These are phyloP conservation scores for Albophoma yamanashiensis DNA, from an alignment of 2,329 filamentous ascomycete genomes.

Conservation along the genomic window DNA sequence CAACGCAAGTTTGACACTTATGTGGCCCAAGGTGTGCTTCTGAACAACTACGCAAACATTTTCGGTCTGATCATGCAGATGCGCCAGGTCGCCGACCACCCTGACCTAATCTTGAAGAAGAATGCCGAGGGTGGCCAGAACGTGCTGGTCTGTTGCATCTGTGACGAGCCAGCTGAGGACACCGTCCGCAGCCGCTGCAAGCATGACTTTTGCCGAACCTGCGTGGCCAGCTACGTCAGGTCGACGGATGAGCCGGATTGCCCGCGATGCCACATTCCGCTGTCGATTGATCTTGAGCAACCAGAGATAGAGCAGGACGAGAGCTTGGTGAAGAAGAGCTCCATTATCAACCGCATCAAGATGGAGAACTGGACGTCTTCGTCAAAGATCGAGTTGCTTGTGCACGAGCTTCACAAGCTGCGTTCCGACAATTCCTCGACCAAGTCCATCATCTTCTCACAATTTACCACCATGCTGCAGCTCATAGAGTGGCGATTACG, in stretches of 20 bases:
- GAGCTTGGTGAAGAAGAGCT: slow-evolving; percentile 78
- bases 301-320: slow-evolving; percentile 92
- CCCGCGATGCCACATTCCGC: slow-evolving; percentile 80
- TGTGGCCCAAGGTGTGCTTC: slow-evolving; percentile 82
- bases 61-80: slow-evolving; percentile 99
- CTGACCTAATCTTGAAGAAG: slow-evolving; percentile 87
- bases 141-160: slow-evolving; percentile 83
- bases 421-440: slow-evolving; percentile 86
- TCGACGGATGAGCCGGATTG: slow-evolving; percentile 73
- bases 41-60: slow-evolving; percentile 98
- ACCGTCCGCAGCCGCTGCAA: slow-evolving; percentile 85
- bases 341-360: slow-evolving; percentile 96
- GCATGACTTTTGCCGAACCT: slow-evolving; percentile 54
- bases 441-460: slow-evolving; percentile 96
- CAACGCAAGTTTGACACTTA: slow-evolving; percentile 90
- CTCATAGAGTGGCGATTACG: slow-evolving; percentile 94
- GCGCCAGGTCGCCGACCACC: slow-evolving; percentile 95
- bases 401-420: slow-evolving; percentile 87
- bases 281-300: slow-evolving; percentile 89
- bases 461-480: slow-evolving; percentile 96
- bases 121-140: slow-evolving; percentile 80
- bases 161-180: slow-evolving; percentile 92
- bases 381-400: slow-evolving; percentile 93
- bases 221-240: slow-evolving; percentile 47
- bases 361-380: slow-evolving; percentile 99